Percentiles rank a stretch among this genome's conserved stretches.
Evolutionary conservation across 2,329 filamentous ascomycete species (phyloP).

Genomic region (Graphiopsis chlorocephala): DNA sequence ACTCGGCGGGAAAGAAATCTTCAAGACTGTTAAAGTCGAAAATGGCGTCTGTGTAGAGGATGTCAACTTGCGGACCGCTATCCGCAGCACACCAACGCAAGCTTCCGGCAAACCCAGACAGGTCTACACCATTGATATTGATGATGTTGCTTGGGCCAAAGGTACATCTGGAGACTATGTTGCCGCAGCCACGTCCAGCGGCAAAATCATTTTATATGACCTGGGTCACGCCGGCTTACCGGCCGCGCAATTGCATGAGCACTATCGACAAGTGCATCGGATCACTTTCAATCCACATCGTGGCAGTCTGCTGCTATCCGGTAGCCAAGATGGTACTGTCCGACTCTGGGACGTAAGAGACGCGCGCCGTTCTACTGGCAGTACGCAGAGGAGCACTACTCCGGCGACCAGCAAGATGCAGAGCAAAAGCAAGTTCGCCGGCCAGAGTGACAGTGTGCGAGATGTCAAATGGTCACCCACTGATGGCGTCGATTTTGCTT

Average conservation of each 20-base stretch:
- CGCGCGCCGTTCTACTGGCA: slow-evolving; percentile 37
- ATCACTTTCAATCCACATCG: slow-evolving; percentile 63
- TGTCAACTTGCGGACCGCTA: slow-evolving; percentile 60
- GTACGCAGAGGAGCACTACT: slow-evolving; percentile 27
- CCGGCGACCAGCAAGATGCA: slow-evolving; percentile 49
- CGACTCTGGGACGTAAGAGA: slow-evolving; percentile 63
- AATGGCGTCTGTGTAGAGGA: slow-evolving; percentile 60
- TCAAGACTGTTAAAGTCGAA: slow-evolving; percentile 60
- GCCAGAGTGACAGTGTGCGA: slow-evolving; percentile 60
- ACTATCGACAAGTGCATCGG: slow-evolving; percentile 63
- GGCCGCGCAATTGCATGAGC: slow-evolving; percentile 61
- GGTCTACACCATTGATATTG: slow-evolving; percentile 54
- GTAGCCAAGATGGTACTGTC: slow-evolving; percentile 63
- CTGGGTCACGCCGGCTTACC: slow-evolving; percentile 60
- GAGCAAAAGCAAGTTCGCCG: slow-evolving; percentile 55
- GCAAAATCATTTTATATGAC: slow-evolving; percentile 64
- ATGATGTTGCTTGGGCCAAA: slow-evolving; percentile 67
- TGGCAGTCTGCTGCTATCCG: slow-evolving; percentile 60
- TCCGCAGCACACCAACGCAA: slow-evolving; percentile 57
- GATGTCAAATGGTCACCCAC: slow-evolving; percentile 65
- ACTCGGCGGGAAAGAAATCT: slow-evolving; percentile 63
- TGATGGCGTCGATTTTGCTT: slow-evolving; percentile 61
- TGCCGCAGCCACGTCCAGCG: slow-evolving; percentile 63
- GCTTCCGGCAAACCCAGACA: slow-evolving; percentile 47
- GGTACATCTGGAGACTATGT: slow-evolving; percentile 59